These are phyloP conservation scores for Diaporthe velutina DNA, from an alignment of 2,329 filamentous ascomycete species.

Conservation along the genomic window DNA sequence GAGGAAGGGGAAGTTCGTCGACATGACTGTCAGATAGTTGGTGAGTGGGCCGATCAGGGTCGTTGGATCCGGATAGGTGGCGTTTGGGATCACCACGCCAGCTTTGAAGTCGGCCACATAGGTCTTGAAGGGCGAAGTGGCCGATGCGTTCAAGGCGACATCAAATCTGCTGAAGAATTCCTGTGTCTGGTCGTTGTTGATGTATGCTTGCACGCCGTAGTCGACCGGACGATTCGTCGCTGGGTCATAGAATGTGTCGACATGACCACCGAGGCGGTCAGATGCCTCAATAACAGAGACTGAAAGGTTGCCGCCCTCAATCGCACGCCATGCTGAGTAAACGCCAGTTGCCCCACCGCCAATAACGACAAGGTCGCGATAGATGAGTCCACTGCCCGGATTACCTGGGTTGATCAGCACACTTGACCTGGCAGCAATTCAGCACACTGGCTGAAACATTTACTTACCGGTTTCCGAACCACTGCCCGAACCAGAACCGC, in stretches of 20 bases:
- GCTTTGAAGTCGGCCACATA: constrained; percentile 50
- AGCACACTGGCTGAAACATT: background rate
- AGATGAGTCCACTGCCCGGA: background rate
- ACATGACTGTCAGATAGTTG: constrained; percentile 47
- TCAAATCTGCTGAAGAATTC: constrained; percentile 38
- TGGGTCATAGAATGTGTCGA: constrained; percentile 58
- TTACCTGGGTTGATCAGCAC: background rate
- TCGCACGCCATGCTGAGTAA: constrained; percentile 41
- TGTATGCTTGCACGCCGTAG: constrained; percentile 51
- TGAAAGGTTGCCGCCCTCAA: constrained; percentile 38
- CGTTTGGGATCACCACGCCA: constrained; percentile 46
- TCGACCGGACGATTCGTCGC: constrained; percentile 47
- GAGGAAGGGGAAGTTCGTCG: constrained; percentile 54
- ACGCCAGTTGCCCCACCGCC: constrained; percentile 42
- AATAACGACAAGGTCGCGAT: constrained; percentile 41
- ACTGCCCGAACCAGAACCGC: background rate
- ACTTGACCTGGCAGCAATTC: background rate
- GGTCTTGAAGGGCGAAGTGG: constrained; percentile 43
- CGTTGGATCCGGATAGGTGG: constrained; percentile 17
- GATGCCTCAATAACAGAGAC: constrained; percentile 42
- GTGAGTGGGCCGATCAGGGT: constrained; percentile 44
- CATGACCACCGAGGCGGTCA: constrained; percentile 52
- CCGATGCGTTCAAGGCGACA: background rate
- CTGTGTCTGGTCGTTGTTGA: constrained; percentile 50
- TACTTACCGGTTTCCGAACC: background rate